Evolutionary conservation across 306 rosid genomes (phyloP).

Genomic region (Abrus pulchellus): DNA sequence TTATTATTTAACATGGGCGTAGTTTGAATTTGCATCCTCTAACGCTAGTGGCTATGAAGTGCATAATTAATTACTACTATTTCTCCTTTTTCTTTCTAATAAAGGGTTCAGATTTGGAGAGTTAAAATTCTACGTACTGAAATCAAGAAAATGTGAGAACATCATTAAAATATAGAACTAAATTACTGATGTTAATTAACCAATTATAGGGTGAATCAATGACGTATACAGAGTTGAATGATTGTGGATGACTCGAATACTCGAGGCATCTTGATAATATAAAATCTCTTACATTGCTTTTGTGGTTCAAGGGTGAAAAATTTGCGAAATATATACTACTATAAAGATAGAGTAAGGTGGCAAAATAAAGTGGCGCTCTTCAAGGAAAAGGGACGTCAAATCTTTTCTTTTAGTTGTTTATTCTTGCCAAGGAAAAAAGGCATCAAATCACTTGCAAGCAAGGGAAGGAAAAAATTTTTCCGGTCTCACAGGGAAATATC

Average conservation of each 20-base stretch:
- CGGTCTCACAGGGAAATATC: slow-evolving; percentile 24
- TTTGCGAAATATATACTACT: slow-evolving; percentile 29
- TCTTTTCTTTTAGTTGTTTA: slow-evolving; percentile 45
- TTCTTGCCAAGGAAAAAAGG: slow-evolving; percentile 37
- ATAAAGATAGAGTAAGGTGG: slow-evolving; percentile 61
- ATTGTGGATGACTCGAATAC: slow-evolving; percentile 17
- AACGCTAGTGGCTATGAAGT: slow-evolving; percentile 33
- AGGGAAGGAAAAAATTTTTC: slow-evolving; percentile 41
- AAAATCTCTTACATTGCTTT: slow-evolving; percentile 5
- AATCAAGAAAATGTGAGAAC: slow-evolving; percentile 29
- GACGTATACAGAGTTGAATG: slow-evolving; percentile 3
- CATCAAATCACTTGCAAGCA: slow-evolving; percentile 52
- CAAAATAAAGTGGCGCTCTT: slow-evolving; percentile 54
- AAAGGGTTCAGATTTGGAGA: neutral
- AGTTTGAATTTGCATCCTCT: slow-evolving; percentile 35
- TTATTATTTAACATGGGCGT: slow-evolving; percentile 50
- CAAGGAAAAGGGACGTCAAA: slow-evolving; percentile 53
- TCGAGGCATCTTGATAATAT: neutral
- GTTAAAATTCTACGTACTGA: slow-evolving; percentile 6
- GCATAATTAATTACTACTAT: slow-evolving; percentile 15
- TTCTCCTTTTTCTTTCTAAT: neutral
- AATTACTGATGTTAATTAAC: neutral
- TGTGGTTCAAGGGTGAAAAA: neutral
- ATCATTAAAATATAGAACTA: neutral
- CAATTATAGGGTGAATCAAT: slow-evolving; percentile 39